A percentile compares a stretch with the other conserved stretches of the same genome.
Evolutionary conservation across 768 basidiomycete genomes (phyloP).

Genomic region (Cyathus striatus): DNA sequence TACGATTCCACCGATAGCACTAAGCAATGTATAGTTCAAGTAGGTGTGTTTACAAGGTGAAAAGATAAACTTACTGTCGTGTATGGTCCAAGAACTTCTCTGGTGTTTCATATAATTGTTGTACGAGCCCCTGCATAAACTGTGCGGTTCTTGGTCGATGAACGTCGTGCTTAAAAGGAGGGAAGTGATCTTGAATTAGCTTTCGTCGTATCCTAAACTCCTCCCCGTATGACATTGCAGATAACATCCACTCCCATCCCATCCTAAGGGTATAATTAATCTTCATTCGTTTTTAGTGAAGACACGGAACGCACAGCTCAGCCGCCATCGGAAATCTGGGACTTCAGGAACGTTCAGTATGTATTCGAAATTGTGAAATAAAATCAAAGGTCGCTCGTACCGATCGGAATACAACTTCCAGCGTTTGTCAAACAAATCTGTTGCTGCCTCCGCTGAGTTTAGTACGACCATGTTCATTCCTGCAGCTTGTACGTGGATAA

Average conservation of each 20-base stretch:
- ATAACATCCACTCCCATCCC: neutral
- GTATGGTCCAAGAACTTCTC: too few species aligned
- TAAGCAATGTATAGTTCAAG: neutral
- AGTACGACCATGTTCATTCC: neutral
- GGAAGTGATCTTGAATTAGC: neutral
- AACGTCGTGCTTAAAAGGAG: neutral
- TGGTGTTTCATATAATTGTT: constrained; percentile 2
- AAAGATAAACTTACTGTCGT: too few species aligned
- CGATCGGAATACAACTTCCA: neutral
- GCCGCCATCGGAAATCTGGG: neutral
- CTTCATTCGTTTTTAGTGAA: neutral
- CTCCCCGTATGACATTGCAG: neutral
- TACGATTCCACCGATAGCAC: neutral
- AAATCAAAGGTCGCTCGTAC: neutral
- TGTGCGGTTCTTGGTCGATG: constrained; percentile 1
- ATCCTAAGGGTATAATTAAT: neutral
- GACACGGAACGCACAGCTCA: neutral
- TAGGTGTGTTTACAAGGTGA: neutral
- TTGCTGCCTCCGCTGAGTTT: neutral
- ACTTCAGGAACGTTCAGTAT: too few species aligned
- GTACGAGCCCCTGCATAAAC: constrained; percentile 3
- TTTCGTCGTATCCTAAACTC: neutral
- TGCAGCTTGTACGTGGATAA: neutral
- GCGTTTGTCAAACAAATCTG: neutral
- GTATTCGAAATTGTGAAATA: neutral